phyloP scores from a whole-genome alignment of 2,329 filamentous ascomycete genomes.

The Fusarium bulbicola region DNA sequence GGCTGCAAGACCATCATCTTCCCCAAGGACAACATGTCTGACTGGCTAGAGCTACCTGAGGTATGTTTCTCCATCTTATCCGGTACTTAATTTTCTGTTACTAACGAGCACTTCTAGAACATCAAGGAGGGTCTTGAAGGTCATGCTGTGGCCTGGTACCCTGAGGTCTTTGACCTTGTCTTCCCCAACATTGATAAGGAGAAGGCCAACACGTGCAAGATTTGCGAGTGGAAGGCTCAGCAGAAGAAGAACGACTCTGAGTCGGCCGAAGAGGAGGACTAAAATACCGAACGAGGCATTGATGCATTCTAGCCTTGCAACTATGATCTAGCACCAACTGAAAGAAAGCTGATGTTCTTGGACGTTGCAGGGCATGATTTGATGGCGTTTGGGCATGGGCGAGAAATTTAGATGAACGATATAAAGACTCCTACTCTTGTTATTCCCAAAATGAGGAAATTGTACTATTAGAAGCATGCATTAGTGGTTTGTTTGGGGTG shows the following conservation, averaged over 20 bases:
- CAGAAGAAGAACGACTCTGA: conserved; percentile 51
- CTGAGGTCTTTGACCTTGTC: conserved; percentile 89
- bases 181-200: conserved; percentile 83
- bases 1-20: conserved; percentile 95
- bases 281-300: conserved; percentile 22
- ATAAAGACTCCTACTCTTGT: conserved; percentile 45
- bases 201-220: conserved; percentile 78
- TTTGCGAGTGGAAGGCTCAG: conserved; percentile 62
- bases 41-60: conserved; percentile 97
- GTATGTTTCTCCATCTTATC: conserved; percentile 64
- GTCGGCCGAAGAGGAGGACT: conserved; percentile 49
- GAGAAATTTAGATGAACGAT: conserved; percentile 44
- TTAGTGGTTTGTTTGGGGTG: conserved; percentile 29
- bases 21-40: conserved; percentile 92
- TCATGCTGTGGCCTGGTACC: conserved; percentile 91
- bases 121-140: conserved; percentile 97
- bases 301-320: not conserved
- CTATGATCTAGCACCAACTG: not conserved
- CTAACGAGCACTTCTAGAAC: conserved; percentile 68
- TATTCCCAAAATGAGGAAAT: conserved; percentile 38
- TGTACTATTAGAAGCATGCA: conserved; percentile 45
- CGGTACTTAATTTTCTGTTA: not conserved
- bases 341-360: not conserved
- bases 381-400: conserved; percentile 42
- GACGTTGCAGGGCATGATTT: conserved; percentile 30